Conservation (phyloP, 805 yeast genomes). For the Yamadazyma endophytica region DNA sequence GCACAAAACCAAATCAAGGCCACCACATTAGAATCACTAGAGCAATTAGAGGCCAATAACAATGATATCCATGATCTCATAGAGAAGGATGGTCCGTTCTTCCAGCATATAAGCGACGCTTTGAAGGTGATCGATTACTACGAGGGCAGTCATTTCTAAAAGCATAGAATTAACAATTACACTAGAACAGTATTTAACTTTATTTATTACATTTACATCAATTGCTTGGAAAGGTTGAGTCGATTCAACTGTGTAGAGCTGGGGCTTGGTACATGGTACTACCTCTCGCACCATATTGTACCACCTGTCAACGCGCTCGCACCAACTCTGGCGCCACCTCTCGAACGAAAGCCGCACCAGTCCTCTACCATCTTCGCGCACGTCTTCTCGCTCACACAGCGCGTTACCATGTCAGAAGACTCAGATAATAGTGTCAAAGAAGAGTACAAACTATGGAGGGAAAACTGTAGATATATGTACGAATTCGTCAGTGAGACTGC, state of each 20-base stretch:
- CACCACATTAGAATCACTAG: neutral
- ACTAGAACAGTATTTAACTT: too few species aligned
- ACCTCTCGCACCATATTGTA: too few species aligned
- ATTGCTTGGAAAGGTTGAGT: too few species aligned
- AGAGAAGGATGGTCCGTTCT: constrained; percentile 28
- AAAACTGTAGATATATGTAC: constrained; percentile 78
- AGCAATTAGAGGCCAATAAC: constrained; percentile 7
- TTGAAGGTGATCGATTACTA: constrained; percentile 34
- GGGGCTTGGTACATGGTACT: too few species aligned
- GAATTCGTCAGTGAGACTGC: constrained; percentile 80
- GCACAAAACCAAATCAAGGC: constrained; percentile 11
- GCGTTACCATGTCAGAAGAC: constrained; percentile 11
- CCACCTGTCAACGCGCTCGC: too few species aligned
- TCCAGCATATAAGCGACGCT: constrained; percentile 35
- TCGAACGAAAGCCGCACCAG: too few species aligned
- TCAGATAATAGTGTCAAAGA: constrained; percentile 47
- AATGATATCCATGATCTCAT: constrained; percentile 18
- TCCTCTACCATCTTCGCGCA: too few species aligned
- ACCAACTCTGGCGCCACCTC: too few species aligned
- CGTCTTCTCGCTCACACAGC: constrained; percentile 1
- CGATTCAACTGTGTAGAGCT: too few species aligned
- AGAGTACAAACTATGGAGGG: constrained; percentile 77
- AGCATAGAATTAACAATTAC: too few species aligned
- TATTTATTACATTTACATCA: too few species aligned
- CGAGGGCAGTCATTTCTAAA: constrained; percentile 13